Percentiles rank a stretch among this genome's conserved stretches.
These are phyloP conservation scores for Arxiozyma heterogenica DNA, from an alignment of 1,139 yeast species.

Conservation along the genomic window DNA sequence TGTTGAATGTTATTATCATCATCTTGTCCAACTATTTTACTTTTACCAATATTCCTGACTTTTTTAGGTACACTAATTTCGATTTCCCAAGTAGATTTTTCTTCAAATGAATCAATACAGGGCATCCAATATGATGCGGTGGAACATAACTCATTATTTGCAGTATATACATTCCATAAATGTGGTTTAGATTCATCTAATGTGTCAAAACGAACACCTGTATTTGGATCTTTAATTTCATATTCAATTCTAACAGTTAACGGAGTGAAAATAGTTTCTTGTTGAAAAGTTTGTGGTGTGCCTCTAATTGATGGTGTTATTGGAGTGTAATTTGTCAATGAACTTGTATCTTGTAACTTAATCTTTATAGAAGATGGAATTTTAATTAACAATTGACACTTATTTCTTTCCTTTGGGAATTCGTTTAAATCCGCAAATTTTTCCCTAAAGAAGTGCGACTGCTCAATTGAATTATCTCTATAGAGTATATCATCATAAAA, in stretches of 20 bases:
- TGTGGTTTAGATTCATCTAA: constrained; percentile 30
- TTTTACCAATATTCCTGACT: constrained; percentile 56
- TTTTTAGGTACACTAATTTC: constrained; percentile 78
- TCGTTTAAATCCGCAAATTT: constrained; percentile 56
- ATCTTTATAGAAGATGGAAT: constrained; percentile 67
- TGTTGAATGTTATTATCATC: not conserved
- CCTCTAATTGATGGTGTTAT: constrained; percentile 34
- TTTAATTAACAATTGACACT: constrained; percentile 54
- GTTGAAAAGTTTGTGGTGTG: constrained; percentile 31
- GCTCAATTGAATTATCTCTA: constrained; percentile 27
- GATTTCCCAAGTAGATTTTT: constrained; percentile 85
- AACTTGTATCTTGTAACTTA: constrained; percentile 46
- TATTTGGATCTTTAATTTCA: constrained; percentile 52
- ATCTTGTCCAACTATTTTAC: constrained; percentile 36
- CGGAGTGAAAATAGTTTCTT: constrained; percentile 54
- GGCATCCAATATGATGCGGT: constrained; percentile 96
- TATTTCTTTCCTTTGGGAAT: constrained; percentile 50
- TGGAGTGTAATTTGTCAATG: constrained; percentile 41
- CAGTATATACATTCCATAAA: constrained; percentile 81
- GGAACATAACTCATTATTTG: constrained; percentile 66
- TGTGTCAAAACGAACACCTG: constrained; percentile 63
- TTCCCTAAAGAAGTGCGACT: constrained; percentile 49
- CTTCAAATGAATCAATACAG: constrained; percentile 83
- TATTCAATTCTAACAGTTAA: constrained; percentile 64
- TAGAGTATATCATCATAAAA: constrained; percentile 11